Base-by-base conservation (phyloP, 2,329 filamentous ascomycete species). In the Claviceps citrina region DNA sequence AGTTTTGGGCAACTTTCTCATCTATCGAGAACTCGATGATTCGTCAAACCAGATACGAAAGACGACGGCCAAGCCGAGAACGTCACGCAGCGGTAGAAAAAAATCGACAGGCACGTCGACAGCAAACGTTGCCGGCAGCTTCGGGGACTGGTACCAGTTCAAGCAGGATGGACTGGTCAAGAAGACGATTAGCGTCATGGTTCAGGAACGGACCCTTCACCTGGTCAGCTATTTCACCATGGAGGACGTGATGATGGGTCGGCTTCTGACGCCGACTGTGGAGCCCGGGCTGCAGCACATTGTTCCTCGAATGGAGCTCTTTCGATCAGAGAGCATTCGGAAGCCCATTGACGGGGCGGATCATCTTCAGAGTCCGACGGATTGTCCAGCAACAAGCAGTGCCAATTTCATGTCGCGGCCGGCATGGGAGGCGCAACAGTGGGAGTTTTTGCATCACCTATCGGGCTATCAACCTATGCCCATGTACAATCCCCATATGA, bases 171-270 rank as follows among this genome's bases (percentile, higher is more conserved):
- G 86, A 0, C 62, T 94, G 30, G 74, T 93, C 45, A 94, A 94
- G 69, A 93, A 93, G 66, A 93, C 85, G 0, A 85, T 93, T 59
- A 87, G 81, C 49, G 75, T 93, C 24, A 76, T 72, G 2, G 75
- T 81, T 36, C 70, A 78, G 20, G 80, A 80, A 3, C 72, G 85
- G 2, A 77, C 76, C 3, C 84, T 93, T 53, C 85, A 93, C 52
- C 64, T 94, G 39, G 84, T 93, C 30, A 86, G 81, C 8, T 94
- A 94, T 56, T 93, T 93, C 63, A 83, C 67, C 32, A 69, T 87
- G 9, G 76, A 84, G 12, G 84, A 93, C 39, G 20, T 41, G 10
- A 41, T 41, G 39, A 15, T 36, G 8, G 33, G 39, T 5, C 31
- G 39, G 26, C 33, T 41, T 5, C 35, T 26, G 15, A 41, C 33